Percentiles rank a stretch among this genome's conserved stretches.
Evolutionary conservation across 768 basidiomycete genomes (phyloP).

Genomic region (Hortiboletus flavorubellus): DNA sequence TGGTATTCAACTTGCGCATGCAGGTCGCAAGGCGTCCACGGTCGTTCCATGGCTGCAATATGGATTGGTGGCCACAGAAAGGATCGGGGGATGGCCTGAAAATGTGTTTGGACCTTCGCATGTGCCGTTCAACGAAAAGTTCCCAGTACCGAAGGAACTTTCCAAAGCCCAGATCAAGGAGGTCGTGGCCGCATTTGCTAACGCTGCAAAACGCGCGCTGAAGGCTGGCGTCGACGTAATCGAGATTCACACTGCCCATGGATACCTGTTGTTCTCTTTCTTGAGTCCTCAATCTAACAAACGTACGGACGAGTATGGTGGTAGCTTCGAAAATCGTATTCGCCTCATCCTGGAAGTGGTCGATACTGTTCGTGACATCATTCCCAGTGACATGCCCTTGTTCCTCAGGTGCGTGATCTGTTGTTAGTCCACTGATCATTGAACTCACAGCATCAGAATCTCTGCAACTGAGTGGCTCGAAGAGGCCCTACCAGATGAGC

Average conservation of each 20-base stretch:
- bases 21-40: slow-evolving; percentile 71
- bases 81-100: slow-evolving; percentile 49
- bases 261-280: slow-evolving; percentile 57
- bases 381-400: slow-evolving; percentile 61
- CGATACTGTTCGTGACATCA: slow-evolving; percentile 57
- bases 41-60: slow-evolving; percentile 56
- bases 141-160: slow-evolving; percentile 54
- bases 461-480: slow-evolving; percentile 77
- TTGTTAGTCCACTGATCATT: background rate
- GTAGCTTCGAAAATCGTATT: slow-evolving; percentile 65
- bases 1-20: slow-evolving; percentile 73
- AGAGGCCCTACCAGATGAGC: slow-evolving; percentile 51
- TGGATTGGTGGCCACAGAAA: slow-evolving; percentile 34
- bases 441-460: slow-evolving; percentile 33
- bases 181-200: slow-evolving; percentile 53
- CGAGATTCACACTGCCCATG: slow-evolving; percentile 66
- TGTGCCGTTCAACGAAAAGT: slow-evolving; percentile 41
- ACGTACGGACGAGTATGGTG: slow-evolving; percentile 67
- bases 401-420: slow-evolving; percentile 55
- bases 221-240: slow-evolving; percentile 56
- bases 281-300: slow-evolving; percentile 58
- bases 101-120: slow-evolving; percentile 57
- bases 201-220: slow-evolving; percentile 50
- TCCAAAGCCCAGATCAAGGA: slow-evolving; percentile 53
- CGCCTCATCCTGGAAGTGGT: slow-evolving; percentile 62